Percentiles rank a stretch among this genome's conserved stretches.
phyloP scores from a whole-genome alignment of 1,284 basidiomycete species.

The Apiotrichum gracile region DNA sequence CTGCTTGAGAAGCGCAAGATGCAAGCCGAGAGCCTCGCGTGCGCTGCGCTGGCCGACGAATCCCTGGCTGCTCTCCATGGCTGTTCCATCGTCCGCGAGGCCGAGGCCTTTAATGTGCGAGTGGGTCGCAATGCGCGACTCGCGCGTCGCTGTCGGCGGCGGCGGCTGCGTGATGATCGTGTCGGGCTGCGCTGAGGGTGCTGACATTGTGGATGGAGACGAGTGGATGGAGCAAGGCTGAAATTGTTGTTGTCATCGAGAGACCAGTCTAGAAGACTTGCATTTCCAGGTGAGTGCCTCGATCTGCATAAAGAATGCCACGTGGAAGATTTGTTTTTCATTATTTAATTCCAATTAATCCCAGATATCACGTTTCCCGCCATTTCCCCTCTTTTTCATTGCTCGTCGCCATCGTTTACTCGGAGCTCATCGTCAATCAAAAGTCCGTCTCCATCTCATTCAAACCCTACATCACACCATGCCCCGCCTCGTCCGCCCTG shows the following conservation, averaged over 20 bases:
- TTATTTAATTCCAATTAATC: too few species aligned
- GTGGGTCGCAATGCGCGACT: slow-evolving; percentile 46
- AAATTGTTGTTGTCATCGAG: not conserved
- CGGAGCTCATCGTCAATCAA: not conserved
- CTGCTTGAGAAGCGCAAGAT: slow-evolving; percentile 39
- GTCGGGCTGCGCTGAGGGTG: slow-evolving; percentile 18
- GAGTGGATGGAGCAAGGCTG: not conserved
- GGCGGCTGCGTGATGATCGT: slow-evolving; percentile 42
- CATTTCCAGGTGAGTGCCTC: not conserved
- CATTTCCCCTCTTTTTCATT: not conserved
- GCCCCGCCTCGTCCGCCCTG: slow-evolving; percentile 11
- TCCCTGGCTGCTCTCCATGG: slow-evolving; percentile 67
- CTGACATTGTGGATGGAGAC: slow-evolving; percentile 9
- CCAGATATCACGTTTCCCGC: not conserved
- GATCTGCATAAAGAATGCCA: too few species aligned
- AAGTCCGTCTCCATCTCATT: not conserved
- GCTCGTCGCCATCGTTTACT: not conserved
- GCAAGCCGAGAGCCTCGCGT: slow-evolving; percentile 61
- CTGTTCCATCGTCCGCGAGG: slow-evolving; percentile 75
- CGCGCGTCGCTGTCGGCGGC: slow-evolving; percentile 42
- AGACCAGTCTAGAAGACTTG: not conserved
- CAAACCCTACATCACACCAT: not conserved
- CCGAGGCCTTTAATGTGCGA: slow-evolving; percentile 75
- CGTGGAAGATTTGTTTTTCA: too few species aligned
- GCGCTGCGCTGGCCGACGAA: slow-evolving; percentile 88